Conservation (phyloP, 495 filamentous ascomycete genomes). For the Aspergillus bertholletiae region DNA sequence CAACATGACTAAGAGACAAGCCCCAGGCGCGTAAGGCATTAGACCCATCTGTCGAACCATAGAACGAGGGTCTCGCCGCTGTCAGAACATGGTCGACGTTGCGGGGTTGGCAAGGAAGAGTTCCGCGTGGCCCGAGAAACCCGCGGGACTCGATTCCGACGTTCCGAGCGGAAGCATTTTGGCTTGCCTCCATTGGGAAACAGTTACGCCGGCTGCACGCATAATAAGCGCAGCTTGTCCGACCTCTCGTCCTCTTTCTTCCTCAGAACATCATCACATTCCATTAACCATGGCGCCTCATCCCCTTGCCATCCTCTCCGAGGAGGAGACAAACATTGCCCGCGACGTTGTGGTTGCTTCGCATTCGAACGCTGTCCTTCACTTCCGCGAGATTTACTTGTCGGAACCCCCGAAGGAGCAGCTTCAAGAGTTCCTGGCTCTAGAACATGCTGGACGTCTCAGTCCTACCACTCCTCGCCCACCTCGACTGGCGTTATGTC, state of each 20-base stretch:
- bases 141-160: not conserved
- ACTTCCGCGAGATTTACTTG: slow-evolving; percentile 51
- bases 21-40: too few relatives aligned
- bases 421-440: slow-evolving; percentile 43
- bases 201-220: not conserved
- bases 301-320: slow-evolving; percentile 44
- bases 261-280: not conserved
- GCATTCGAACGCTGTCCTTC: slow-evolving; percentile 41
- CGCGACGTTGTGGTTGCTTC: slow-evolving; percentile 41
- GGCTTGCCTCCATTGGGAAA: not conserved
- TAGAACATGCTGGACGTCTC: slow-evolving; percentile 47
- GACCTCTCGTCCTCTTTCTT: not conserved
- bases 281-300: slow-evolving; percentile 31
- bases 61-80: too few relatives aligned
- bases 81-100: too few relatives aligned
- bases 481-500: slow-evolving; percentile 55
- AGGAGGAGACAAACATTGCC: slow-evolving; percentile 44
- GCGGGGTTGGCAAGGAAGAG: too few relatives aligned
- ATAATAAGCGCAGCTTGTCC: not conserved
- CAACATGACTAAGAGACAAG: too few relatives aligned
- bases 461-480: slow-evolving; percentile 48
- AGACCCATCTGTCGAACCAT: too few relatives aligned
- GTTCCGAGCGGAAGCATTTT: not conserved
- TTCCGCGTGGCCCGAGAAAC: not conserved
- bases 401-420: slow-evolving; percentile 49